Percentiles rank a stretch among this genome's conserved stretches.
Conservation (phyloP, 1,284 basidiomycete genomes). For the Microbotryum silenes-acaulis region DNA sequence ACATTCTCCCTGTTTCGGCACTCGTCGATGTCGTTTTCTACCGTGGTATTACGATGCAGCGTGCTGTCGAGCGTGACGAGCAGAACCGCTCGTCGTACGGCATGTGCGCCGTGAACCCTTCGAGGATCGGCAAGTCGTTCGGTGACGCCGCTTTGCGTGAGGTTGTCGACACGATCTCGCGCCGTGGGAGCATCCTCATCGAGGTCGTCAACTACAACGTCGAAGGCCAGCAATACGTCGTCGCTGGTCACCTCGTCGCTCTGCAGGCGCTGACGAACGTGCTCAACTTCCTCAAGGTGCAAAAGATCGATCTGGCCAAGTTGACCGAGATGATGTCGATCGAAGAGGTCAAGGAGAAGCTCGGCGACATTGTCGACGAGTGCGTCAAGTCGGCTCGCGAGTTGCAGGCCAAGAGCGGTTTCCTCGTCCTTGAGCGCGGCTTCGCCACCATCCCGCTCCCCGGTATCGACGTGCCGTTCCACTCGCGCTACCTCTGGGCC, state of each 20-base stretch:
- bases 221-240: conserved; percentile 93
- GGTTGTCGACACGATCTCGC: conserved; percentile 82
- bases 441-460: conserved; percentile 86
- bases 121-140: conserved; percentile 87
- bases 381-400: conserved; percentile 65
- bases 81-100: conserved; percentile 92
- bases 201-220: conserved; percentile 99
- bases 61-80: conserved; percentile 88
- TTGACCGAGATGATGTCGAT: conserved; percentile 74
- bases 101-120: conserved; percentile 97
- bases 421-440: conserved; percentile 89
- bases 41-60: conserved; percentile 98
- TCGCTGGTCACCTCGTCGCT: conserved; percentile 88
- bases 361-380: conserved; percentile 78
- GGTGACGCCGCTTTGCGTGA: conserved; percentile 79
- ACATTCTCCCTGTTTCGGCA: conserved; percentile 89
- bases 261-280: conserved; percentile 83
- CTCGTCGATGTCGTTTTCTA: conserved; percentile 93
- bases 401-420: conserved; percentile 73
- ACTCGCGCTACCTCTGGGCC: conserved; percentile 96
- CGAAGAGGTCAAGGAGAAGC: conserved; percentile 86
- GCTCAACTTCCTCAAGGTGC: conserved; percentile 89
- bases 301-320: conserved; percentile 94
- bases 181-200: conserved; percentile 67
- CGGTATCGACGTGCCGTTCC: conserved; percentile 98